Percentiles rank a stretch among this genome's conserved stretches.
phyloP scores from a whole-genome alignment of 2,329 filamentous ascomycete genomes.

The Seiridium unicorne region DNA sequence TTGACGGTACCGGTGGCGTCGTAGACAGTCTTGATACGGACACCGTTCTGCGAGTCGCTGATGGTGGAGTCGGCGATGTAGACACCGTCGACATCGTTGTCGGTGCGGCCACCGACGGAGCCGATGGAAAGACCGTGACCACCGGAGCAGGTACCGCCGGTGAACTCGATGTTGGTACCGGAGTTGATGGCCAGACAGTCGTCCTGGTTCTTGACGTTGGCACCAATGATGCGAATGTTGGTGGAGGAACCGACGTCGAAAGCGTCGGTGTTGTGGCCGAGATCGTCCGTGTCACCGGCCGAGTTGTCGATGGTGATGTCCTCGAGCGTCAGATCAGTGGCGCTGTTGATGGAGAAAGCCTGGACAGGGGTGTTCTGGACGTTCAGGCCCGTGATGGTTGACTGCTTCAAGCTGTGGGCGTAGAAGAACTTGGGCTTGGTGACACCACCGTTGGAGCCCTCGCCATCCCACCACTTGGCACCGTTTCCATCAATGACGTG shows the following conservation, averaged over 20 bases:
- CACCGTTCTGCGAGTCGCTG: conserved; percentile 51
- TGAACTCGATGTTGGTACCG: conserved; percentile 40
- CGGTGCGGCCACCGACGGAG: conserved; percentile 52
- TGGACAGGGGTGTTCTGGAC: conserved; percentile 56
- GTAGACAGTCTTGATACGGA: conserved; percentile 57
- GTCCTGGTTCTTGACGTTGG: conserved; percentile 55
- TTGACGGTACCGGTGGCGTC: conserved; percentile 50
- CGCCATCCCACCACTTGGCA: conserved; percentile 58
- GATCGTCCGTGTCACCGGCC: conserved; percentile 42
- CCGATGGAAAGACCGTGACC: conserved; percentile 60
- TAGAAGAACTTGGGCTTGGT: conserved; percentile 65
- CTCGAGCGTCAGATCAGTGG: conserved; percentile 39
- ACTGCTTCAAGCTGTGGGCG: conserved; percentile 48
- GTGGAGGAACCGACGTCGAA: conserved; percentile 45
- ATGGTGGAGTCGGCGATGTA: conserved; percentile 47
- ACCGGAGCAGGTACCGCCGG: conserved; percentile 42
- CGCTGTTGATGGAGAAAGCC: conserved; percentile 43
- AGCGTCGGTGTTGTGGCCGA: conserved; percentile 45
- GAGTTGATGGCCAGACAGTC: conserved; percentile 59
- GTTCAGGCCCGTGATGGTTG: conserved; percentile 46
- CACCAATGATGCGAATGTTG: conserved; percentile 41
- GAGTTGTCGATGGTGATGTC: conserved; percentile 57
- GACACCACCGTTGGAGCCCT: conserved; percentile 59
- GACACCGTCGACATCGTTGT: conserved; percentile 55
- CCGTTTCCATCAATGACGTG: conserved; percentile 56